phyloP scores from a whole-genome alignment of 2,329 filamentous ascomycete genomes.

The Pleomassaria siparia region DNA sequence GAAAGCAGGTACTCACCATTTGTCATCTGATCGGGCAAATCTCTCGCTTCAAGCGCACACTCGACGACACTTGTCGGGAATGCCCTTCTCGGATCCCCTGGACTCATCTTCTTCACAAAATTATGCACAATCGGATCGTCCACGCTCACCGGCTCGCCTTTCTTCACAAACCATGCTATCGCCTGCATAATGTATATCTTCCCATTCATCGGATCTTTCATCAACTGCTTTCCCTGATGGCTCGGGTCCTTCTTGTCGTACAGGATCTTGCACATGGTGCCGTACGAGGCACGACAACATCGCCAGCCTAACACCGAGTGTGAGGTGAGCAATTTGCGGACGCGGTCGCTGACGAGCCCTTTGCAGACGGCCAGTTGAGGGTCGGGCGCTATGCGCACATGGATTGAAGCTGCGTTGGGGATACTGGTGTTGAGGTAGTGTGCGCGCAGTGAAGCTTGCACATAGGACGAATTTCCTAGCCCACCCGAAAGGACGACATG shows the following conservation, averaged over 20 bases:
- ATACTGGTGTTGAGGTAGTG: conserved; percentile 33
- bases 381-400: conserved; percentile 46
- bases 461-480: conserved; percentile 46
- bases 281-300: conserved; percentile 42
- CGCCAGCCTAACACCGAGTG: conserved; percentile 48
- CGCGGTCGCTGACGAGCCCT: conserved; percentile 54
- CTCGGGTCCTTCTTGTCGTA: conserved; percentile 39
- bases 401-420: conserved; percentile 26
- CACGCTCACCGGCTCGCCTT: conserved; percentile 37
- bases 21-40: conserved; percentile 33
- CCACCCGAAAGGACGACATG: conserved; percentile 48
- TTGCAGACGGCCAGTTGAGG: conserved; percentile 59
- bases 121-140: conserved; percentile 37
- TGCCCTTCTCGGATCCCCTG: conserved; percentile 33
- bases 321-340: conserved; percentile 50
- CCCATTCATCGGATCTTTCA: conserved; percentile 34
- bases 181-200: conserved; percentile 40
- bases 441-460: conserved; percentile 38
- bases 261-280: conserved; percentile 40
- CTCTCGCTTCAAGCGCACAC: conserved; percentile 23
- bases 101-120: conserved; percentile 35
- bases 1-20: conserved; percentile 15
- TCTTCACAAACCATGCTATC: conserved; percentile 43
- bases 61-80: conserved; percentile 38
- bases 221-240: conserved; percentile 25